phyloP scores from a whole-genome alignment of 2,329 filamentous ascomycete species.

The Elsinoe batatas region DNA sequence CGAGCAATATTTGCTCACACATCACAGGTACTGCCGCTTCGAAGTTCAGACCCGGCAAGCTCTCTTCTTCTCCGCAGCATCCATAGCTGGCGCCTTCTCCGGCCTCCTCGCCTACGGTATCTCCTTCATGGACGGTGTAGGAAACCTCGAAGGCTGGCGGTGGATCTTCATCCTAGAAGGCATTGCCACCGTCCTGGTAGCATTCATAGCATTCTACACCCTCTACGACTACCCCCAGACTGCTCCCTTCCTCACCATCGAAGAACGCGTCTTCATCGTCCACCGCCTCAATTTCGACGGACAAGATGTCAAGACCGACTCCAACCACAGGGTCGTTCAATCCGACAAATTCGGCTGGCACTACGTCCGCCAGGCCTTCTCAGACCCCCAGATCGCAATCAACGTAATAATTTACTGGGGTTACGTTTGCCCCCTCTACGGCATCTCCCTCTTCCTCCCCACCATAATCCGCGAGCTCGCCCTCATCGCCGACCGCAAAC shows the following conservation, averaged over 20 bases:
- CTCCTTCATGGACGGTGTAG: constrained; percentile 27
- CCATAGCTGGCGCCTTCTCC: constrained; percentile 42
- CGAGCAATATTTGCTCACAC: neutral
- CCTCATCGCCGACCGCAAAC: constrained; percentile 20
- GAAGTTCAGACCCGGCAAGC: constrained; percentile 38
- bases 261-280: constrained; percentile 18
- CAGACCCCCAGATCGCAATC: constrained; percentile 39
- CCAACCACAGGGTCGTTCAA: constrained; percentile 16
- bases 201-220: constrained; percentile 34
- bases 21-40: constrained; percentile 35
- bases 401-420: constrained; percentile 56
- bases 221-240: constrained; percentile 51
- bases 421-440: constrained; percentile 42
- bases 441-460: constrained; percentile 29
- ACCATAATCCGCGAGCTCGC: constrained; percentile 35
- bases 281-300: constrained; percentile 18
- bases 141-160: constrained; percentile 28
- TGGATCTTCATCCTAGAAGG: constrained; percentile 23
- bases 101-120: constrained; percentile 41
- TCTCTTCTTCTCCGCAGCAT: constrained; percentile 40
- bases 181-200: constrained; percentile 29
- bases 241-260: constrained; percentile 33
- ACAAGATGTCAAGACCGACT: constrained; percentile 11
- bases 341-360: constrained; percentile 26
- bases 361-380: constrained; percentile 35